Evolutionary conservation across 106 monocot species (phyloP), one percentile per base, ranked within the genome.

Genomic region (Acorus calamus): DNA sequence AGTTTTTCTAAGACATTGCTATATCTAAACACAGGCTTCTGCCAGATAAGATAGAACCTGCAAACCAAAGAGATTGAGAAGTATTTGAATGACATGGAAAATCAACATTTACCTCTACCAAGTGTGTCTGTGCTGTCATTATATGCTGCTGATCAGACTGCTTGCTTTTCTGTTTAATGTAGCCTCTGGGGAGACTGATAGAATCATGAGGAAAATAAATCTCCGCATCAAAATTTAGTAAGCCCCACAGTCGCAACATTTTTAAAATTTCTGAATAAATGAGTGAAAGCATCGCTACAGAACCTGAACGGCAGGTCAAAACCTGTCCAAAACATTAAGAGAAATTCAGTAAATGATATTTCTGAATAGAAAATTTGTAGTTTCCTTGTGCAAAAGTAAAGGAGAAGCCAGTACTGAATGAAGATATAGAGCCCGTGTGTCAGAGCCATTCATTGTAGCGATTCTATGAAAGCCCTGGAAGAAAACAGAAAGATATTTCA

Each of bases 181-280:
- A 86, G 11, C 86, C 86, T 50, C 76, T 76, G 50, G 86, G 86
- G 67, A 86, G 77, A 64, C 70, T 58, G 41, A 51, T 6, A 52
- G 44, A 52, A 65, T 82, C 82, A 69, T 68, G 48, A 42, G 86
- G 86, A 70, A 69, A 65, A 60, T 71, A 86, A 61, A 86, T 83
- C 56, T 86, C 86, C 4, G 60, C 79, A 74, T 82, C 82, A 55
- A 86, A 86, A 62, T 86, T 76, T 5, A 86, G 62, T 64, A 82
- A 71, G 5, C 79, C 73, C 44, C 50, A 71, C 0, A 82, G 54
- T 3, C 63, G 55, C 4, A 86, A 52, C 73, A 79, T 77, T 71
- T 86, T 86, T 60, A 86, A 53, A 49, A 79, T 71, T 60, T 86
- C 86, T 11, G 86, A 86, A 49, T 82, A 86, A 70, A 86, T 74